Evolutionary conservation across 352 stramenopile species (phyloP), one percentile per base, ranked within the genome.

Genomic region (Globisporangium polare): DNA sequence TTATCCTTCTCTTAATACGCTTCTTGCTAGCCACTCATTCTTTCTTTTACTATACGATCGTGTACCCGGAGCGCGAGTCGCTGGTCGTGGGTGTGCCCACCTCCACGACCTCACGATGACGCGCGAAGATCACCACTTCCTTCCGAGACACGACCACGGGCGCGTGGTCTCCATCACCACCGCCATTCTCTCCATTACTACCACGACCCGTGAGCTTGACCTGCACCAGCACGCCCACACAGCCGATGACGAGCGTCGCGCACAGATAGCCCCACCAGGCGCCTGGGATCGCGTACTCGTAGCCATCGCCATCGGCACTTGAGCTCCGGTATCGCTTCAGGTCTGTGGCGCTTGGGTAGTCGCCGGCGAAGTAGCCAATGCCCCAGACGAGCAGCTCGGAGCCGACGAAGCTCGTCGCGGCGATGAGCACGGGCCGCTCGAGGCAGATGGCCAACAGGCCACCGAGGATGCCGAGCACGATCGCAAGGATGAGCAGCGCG

Each of bases 401-500:
- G 5, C 82, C 82, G 0, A 84, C 67, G 2, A 89, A 61, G n/a
- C 74, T 75, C 31, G 82, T 92, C 29, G 80, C 76, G n/a, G 77
- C 41, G 49, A 92, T 81, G 18, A 92, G 58, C 13, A 69, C 69
- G 1, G 74, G 71, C 18, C 64, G 63, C 60, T 86, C 80, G 41
- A 89, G 41, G 39, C 73, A 74, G 39, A 78, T 71, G 1, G 79
- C 70, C 24, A 90, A 37, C 4, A 80, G 22, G 5, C 78, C 78
- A 27, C 78, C 71, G 35, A 80, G 43, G 0, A 87, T 49, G 13
- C 68, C 73, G 22, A 90, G 29, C 43, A 78, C 62, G 50, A 86
- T 71, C 13, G 66, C 73, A 26, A 86, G 42, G 4, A 84, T 65
- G 22, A 78, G 52, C n/a, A 87, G 71, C 42, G 68, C 64, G 12